Evolutionary conservation across 441 rosid species (phyloP).

Genomic region (Populus hybrid): DNA sequence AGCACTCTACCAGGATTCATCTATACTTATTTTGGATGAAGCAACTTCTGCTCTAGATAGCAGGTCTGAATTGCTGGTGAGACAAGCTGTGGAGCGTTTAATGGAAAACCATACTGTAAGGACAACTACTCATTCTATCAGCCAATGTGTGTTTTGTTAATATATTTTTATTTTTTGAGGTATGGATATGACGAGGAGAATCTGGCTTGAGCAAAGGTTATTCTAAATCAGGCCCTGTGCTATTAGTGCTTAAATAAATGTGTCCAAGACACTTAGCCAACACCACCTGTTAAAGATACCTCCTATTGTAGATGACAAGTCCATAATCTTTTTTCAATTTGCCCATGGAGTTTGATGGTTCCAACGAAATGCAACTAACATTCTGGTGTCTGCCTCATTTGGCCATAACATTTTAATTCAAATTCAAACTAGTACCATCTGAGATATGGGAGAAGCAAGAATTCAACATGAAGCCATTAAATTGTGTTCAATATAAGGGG

Average conservation of each 20-base stretch:
- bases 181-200: background rate
- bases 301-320: background rate
- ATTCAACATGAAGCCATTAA: background rate
- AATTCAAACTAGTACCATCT: background rate
- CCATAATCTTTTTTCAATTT: background rate
- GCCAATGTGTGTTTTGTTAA: background rate
- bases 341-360: background rate
- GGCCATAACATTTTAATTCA: background rate
- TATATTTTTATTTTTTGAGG: background rate
- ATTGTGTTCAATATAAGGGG: background rate
- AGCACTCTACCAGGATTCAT: slow-evolving; percentile 76
- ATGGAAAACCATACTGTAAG: slow-evolving; percentile 83
- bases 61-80: slow-evolving; percentile 74
- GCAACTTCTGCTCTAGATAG: slow-evolving; percentile 96
- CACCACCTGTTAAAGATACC: background rate
- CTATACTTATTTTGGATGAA: slow-evolving; percentile 85
- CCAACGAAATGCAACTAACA: background rate
- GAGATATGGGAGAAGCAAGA: background rate
- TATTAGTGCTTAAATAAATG: background rate
- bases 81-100: slow-evolving; percentile 73
- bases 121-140: slow-evolving; percentile 3
- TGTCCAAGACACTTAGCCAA: background rate
- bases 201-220: background rate
- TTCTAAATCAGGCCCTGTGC: background rate
- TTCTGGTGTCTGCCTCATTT: background rate